Evolutionary conservation across 2,329 filamentous ascomycete genomes (phyloP), one percentile per base, ranked within the genome.

Genomic region (Calonectria naviculata): DNA sequence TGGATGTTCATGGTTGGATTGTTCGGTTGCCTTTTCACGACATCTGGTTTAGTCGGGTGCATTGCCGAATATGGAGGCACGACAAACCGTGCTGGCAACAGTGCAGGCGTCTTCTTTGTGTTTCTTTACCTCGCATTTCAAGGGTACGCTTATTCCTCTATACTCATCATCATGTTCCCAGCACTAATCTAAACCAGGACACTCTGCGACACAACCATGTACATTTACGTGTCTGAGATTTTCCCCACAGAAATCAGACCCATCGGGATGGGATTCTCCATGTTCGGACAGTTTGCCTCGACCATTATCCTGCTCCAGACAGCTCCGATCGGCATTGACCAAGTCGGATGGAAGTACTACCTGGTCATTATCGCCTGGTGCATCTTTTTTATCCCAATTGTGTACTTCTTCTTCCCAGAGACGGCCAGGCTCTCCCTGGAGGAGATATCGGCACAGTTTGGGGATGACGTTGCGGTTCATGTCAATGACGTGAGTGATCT

Each of bases 341-440:
- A 83, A 6, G 81, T 85, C 0, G 85, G 85, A 7, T 88, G 86
- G 87, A 87, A 86, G 75, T 88, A 86, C 74, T 87, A 87, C 69
- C 80, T 88, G 1, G 82, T 88, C 29, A 83, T 87, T 36, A 86
- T 87, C 31, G 79, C 79, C 61, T 87, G 84, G 84, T 85, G 74
- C 24, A 71, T 76, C n/a, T 19, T 78, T 0, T 81, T 79, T 49
- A 74, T 80, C 0, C 80, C 80, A 0, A 74, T 79, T 12, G 80
- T 81, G 17, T 82, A 81, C 46, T 77, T 80, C 13, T 81, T 77
- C 73, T 81, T 80, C 64, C 80, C 79, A 0, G 80, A 82, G 15
- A 81, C 80, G 1, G 78, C 77, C 0, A 68, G 71, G 6, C 49
- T 85, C 52, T 76, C 85, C 82, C 71, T 89, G 78, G 65, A 90